These are phyloP conservation scores for Chenopodium quinoa DNA, from an alignment of 148 eudicot genomes.

Conservation along the genomic window DNA sequence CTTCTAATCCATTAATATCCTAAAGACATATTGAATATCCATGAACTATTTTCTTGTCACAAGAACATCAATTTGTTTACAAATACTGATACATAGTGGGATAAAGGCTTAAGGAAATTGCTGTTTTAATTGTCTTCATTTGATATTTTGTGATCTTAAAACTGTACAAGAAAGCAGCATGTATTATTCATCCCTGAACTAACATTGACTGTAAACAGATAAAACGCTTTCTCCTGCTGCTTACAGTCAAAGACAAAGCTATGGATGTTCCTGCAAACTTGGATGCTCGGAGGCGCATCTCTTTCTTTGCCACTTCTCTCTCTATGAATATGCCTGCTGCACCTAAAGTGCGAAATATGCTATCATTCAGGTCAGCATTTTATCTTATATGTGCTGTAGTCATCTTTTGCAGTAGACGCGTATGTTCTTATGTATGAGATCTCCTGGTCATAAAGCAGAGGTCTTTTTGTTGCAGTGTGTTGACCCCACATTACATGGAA, in stretches of 20 bases:
- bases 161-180: not conserved
- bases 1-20: not conserved
- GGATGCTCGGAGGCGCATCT: conserved; percentile 88
- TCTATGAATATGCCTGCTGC: conserved; percentile 93
- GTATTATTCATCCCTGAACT: conserved; percentile 7
- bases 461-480: conserved; percentile 54
- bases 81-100: not conserved
- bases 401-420: not conserved
- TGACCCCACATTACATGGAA: conserved; percentile 88
- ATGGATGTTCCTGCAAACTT: conserved; percentile 81
- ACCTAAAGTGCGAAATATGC: conserved; percentile 92
- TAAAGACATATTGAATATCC: not conserved
- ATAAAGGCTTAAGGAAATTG: not conserved
- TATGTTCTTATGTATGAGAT: not conserved
- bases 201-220: conserved; percentile 45
- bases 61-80: not conserved
- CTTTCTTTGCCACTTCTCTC: conserved; percentile 90
- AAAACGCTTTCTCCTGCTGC: conserved; percentile 77
- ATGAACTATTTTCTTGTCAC: not conserved
- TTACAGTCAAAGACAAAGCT: conserved; percentile 84
- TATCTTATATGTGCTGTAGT: conserved; percentile 13
- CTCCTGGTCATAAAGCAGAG: not conserved
- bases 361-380: conserved; percentile 83
- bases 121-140: not conserved
- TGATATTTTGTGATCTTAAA: not conserved